Conservation (phyloP, 2,329 filamentous ascomycete species). For the Tolypocladium nubicola region DNA sequence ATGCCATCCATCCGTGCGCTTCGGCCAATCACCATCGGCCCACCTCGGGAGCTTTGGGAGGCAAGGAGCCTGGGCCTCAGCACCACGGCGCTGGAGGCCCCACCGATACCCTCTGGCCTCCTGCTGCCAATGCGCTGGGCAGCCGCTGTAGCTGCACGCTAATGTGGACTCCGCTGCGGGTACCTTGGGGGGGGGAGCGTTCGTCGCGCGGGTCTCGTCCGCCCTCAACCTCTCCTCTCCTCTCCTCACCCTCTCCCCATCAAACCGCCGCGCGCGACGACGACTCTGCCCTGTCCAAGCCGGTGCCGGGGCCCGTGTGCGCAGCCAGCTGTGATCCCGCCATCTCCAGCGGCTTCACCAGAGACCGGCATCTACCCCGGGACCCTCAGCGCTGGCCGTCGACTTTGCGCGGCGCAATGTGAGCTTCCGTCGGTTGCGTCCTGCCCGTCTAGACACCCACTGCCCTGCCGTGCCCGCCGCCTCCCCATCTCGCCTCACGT, state of each 20-base stretch:
- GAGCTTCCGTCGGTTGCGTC: constrained; percentile 4
- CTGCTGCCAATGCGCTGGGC: no score
- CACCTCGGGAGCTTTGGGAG: no score
- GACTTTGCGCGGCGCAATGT: constrained; percentile 10
- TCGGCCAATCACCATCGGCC: no score
- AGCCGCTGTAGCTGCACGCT: not conserved
- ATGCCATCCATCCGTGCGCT: no score
- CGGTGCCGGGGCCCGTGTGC: not conserved
- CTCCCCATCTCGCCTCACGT: constrained; percentile 2
- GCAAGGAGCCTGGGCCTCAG: not conserved
- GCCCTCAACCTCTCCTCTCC: not conserved
- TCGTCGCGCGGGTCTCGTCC: not conserved
- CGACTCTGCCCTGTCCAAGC: not conserved
- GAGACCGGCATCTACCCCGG: not conserved
- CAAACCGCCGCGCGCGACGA: not conserved
- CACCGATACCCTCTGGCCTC: not conserved
- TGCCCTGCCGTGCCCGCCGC: constrained; percentile 2
- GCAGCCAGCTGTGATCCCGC: not conserved
- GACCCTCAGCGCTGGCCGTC: not conserved
- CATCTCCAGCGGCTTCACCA: not conserved
- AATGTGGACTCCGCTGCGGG: not conserved
- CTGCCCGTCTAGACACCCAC: constrained; percentile 1
- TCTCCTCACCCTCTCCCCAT: not conserved
- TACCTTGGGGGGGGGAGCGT: not conserved
- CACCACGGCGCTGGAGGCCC: not conserved